Conservation (phyloP, 164 flowering plant species). For the Sextonia rubra region DNA sequence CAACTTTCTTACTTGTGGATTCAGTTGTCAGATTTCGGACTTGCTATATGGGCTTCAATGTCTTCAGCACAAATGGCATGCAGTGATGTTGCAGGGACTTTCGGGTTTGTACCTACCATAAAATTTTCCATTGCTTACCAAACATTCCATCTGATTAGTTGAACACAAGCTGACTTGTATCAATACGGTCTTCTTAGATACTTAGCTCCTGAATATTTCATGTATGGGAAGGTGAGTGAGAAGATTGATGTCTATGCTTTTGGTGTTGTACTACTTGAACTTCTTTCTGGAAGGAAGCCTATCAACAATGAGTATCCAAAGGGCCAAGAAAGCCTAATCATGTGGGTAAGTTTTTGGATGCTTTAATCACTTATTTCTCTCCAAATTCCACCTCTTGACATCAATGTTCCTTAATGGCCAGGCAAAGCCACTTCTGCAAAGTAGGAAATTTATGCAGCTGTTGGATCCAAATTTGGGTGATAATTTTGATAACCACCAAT, state of each 20-base stretch:
- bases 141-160: neutral
- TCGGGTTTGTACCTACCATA: constrained; percentile 57
- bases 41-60: constrained; percentile 76
- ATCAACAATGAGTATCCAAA: constrained; percentile 66
- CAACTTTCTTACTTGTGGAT: constrained; percentile 8
- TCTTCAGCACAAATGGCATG: constrained; percentile 60
- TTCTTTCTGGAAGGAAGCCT: constrained; percentile 91
- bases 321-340: constrained; percentile 88
- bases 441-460: constrained; percentile 48
- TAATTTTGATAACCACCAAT: constrained; percentile 49
- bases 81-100: constrained; percentile 92
- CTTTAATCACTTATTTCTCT: neutral
- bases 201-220: constrained; percentile 97
- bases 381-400: constrained; percentile 9
- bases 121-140: neutral
- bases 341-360: constrained; percentile 68
- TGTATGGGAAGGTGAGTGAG: constrained; percentile 85
- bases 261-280: constrained; percentile 98
- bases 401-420: constrained; percentile 15
- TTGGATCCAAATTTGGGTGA: constrained; percentile 61
- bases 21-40: constrained; percentile 97
- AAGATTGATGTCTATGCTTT: constrained; percentile 91
- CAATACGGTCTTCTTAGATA: constrained; percentile 44
- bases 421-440: constrained; percentile 73
- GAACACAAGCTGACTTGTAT: neutral